Base-by-base conservation (phyloP, 2,329 filamentous ascomycete genomes). In the Allantophomopsis cytisporea region DNA sequence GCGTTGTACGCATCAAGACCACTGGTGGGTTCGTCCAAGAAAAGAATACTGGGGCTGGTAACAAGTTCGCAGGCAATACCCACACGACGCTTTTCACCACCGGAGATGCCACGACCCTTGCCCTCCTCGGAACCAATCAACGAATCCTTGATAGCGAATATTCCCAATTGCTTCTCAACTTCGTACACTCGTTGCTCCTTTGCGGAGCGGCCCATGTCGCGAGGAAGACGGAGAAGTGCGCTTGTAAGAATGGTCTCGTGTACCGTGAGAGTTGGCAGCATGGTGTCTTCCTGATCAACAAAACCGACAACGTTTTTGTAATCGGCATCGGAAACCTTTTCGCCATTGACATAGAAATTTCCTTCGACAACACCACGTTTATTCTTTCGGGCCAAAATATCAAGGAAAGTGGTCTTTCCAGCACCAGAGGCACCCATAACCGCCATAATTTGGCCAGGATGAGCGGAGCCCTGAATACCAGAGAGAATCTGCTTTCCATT, bases 351-450 rank as follows among this genome's bases (percentile, higher is more conserved):
- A 52, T 81, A 91, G 52, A 95, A 94, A 43, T 89, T 75, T 15
- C 93, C 93, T 7, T 70, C 65, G 1, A 83, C 74, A 2, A 68
- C 60, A 31, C 91, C 93, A 28, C 87, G 79, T 63, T 98, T 98
- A 61, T 96, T 96, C 68, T 96, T 98, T 46, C 88, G 79, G 7
- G 91, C 91, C 36, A 98, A 67, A 43, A 98, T 94, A 55, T 98
- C 91, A 35, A 98, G 66, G 59, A 98, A 96, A 0, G 87, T 94
- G 0, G 91, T 98, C 63, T 98, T 98, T 43, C 91, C 91, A 33
- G 91, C 93, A 21, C 91, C 91, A 1, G 91, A 98, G 7, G 91
- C 89, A 41, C 91, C 91, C 89, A 98, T 98, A 52, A 98, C 94
- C 7, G 91, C 91, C 48, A 89, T 85, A 7, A 96, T 76, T 57